Evolutionary conservation across 768 basidiomycete species (phyloP).

Genomic region (Podaxis sp.): DNA sequence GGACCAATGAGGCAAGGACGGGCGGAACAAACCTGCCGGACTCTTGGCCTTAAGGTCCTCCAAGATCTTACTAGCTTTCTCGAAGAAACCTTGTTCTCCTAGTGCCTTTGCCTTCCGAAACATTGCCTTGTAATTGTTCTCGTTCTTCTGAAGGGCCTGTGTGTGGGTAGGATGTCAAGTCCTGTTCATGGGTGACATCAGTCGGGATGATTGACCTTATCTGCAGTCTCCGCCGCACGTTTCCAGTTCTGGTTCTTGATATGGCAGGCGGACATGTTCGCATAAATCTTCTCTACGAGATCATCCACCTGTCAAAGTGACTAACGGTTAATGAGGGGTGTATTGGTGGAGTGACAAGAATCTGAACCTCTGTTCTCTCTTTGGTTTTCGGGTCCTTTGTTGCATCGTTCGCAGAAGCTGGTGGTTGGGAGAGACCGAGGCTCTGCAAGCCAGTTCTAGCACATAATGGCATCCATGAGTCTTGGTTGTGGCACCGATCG

Average conservation of each 20-base stretch:
- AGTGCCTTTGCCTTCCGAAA: slow-evolving; percentile 82
- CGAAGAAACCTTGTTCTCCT: slow-evolving; percentile 74
- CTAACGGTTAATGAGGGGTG: slow-evolving; percentile 8
- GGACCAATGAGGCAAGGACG: not conserved
- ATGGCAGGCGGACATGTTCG: slow-evolving; percentile 85
- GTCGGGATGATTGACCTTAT: slow-evolving; percentile 50
- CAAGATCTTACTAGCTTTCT: slow-evolving; percentile 67
- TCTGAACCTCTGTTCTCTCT: slow-evolving; percentile 65
- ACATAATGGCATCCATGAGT: not conserved
- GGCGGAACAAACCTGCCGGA: slow-evolving; percentile 46
- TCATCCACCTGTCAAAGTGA: slow-evolving; percentile 57
- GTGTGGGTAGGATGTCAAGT: not conserved
- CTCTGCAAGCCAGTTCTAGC: slow-evolving; percentile 57
- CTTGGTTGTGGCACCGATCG: not conserved
- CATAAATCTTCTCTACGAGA: slow-evolving; percentile 78
- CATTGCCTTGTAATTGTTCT: slow-evolving; percentile 73
- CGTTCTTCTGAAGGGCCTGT: slow-evolving; percentile 75
- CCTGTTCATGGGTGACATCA: not conserved
- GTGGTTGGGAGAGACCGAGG: slow-evolving; percentile 41
- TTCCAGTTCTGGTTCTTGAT: slow-evolving; percentile 80
- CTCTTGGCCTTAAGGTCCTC: slow-evolving; percentile 65
- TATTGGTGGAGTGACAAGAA: not conserved
- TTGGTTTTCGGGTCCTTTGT: slow-evolving; percentile 40
- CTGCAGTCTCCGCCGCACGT: slow-evolving; percentile 76
- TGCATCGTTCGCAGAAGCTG: slow-evolving; percentile 26